Conservation (phyloP, 257 asterid species). For the Nyctanthes arbortristis region DNA sequence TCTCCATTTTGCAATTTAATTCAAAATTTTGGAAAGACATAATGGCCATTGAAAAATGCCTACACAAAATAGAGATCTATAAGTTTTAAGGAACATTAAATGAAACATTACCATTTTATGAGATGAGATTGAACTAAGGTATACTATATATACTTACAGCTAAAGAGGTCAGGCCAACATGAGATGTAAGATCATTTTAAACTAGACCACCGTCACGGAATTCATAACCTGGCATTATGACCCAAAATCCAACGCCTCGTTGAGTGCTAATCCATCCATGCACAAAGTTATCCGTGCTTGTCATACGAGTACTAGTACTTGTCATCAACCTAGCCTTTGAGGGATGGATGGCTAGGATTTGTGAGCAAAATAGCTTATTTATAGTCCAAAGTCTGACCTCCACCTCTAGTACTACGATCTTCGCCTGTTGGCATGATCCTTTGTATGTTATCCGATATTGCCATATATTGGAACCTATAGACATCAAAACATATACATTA, state of each 20-base stretch:
- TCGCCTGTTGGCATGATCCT: slow-evolving; percentile 56
- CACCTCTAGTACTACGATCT: slow-evolving; percentile 43
- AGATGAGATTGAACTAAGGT: neutral
- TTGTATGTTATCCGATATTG: slow-evolving; percentile 62
- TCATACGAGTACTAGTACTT: slow-evolving; percentile 63
- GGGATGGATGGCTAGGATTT: slow-evolving; percentile 32
- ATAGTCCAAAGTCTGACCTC: slow-evolving; percentile 51
- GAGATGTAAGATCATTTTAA: slow-evolving; percentile 68
- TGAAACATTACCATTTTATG: neutral
- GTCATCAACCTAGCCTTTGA: slow-evolving; percentile 60
- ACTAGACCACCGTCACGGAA: slow-evolving; percentile 61
- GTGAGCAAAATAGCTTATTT: slow-evolving; percentile 60
- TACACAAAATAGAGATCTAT: slow-evolving; percentile 7
- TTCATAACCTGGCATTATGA: slow-evolving; percentile 67
- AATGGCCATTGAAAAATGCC: slow-evolving; percentile 56
- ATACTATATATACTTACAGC: slow-evolving; percentile 36
- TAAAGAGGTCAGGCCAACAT: slow-evolving; percentile 56
- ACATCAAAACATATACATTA: neutral
- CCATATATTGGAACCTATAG: slow-evolving; percentile 69
- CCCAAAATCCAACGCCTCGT: slow-evolving; percentile 55
- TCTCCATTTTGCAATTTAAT: slow-evolving; percentile 47
- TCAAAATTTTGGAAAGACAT: slow-evolving; percentile 43
- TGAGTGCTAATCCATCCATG: slow-evolving; percentile 69
- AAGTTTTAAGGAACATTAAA: neutral
- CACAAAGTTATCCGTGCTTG: slow-evolving; percentile 49